Evolutionary conservation across 129 eudicot genomes (phyloP), one percentile per base, ranked within the genome.

Genomic region (Gnaphalium uliginosum): DNA sequence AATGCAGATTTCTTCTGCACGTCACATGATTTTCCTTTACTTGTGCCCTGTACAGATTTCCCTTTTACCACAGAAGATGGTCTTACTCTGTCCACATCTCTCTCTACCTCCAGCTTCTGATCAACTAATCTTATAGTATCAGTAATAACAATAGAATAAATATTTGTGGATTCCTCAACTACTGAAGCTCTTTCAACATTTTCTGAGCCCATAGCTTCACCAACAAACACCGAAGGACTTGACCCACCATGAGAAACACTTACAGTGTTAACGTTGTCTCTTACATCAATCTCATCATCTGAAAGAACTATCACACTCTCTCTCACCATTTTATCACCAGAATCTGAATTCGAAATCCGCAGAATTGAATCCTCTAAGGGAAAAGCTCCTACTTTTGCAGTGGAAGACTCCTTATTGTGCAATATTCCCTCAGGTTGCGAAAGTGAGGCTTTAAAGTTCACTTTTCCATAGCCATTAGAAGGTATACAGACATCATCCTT

Each of bases 221-320:
- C 82, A 72, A 76, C 81, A 59, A 66, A 54, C 6, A 39, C 15
- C 76, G 66, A 41, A 66, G 46, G 64, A 81, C 39, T 82, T 76
- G 77, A 76, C 71, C 64, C 60, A 51, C 63, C 25, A 60, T 74
- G 78, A 73, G 81, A 71, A 26, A 65, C 60, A 87, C 39, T 46
- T 9, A 62, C 35, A 73, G 71, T 70, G 74, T 30, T 5, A 7
- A 64, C 65, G 35, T 76, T 58, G 78, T 67, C 65, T 24, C 71
- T 81, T 61, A 48, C 35, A 59, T 86, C 96, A n/a, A 46, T 72
- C 87, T 94, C 97, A 74, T 91, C 99, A 69, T 90, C 98, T 23
- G 97, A 87, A 78, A 88, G 86, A 81, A 95, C 50, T 74, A 91
- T 76, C 69, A 84, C 73, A 41, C 60, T 66, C 39, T 78, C 88